A percentile compares a stretch with the other conserved stretches of the same genome.
Conservation (phyloP, 2,329 filamentous ascomycete genomes). For the Plectosphaerella sp. region DNA sequence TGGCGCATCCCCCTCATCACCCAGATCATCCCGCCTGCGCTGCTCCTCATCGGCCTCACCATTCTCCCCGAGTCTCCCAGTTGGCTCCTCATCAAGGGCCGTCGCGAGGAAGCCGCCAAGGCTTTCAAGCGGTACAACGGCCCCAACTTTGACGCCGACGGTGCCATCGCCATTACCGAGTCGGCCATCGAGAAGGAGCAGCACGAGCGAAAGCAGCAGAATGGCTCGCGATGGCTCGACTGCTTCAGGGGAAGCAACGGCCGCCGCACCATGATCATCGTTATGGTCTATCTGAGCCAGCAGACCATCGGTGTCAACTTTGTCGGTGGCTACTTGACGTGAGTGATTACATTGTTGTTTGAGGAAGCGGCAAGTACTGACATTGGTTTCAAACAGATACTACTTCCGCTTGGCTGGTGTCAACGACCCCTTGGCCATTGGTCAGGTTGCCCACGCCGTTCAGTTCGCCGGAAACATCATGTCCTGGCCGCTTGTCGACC, state of each 20-base stretch:
- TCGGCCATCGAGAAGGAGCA: conserved; percentile 17
- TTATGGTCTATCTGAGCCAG: conserved; percentile 25
- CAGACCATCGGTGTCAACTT: conserved; percentile 24
- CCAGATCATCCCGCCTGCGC: conserved; percentile 19
- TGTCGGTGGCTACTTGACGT: conserved; percentile 21
- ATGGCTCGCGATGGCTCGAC: conserved; percentile 17
- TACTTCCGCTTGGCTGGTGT: conserved; percentile 22
- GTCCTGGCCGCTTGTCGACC: conserved; percentile 23
- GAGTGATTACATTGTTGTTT: not conserved
- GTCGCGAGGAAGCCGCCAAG: conserved; percentile 12
- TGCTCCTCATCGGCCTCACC: conserved; percentile 16
- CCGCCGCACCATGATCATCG: conserved; percentile 21
- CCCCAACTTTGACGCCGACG: conserved; percentile 17
- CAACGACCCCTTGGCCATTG: conserved; percentile 19
- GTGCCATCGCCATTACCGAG: conserved; percentile 13
- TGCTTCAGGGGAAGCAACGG: conserved; percentile 21
- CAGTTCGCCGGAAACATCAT: conserved; percentile 22
- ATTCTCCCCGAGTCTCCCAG: conserved; percentile 15
- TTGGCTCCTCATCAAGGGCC: conserved; percentile 14
- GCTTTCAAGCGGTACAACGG: conserved; percentile 19
- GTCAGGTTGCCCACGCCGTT: conserved; percentile 21
- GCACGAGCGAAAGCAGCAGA: conserved; percentile 15
- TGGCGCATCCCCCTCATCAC: conserved; percentile 24
- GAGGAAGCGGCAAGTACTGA: not conserved
- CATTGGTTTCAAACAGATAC: conserved; percentile 7